Base-by-base conservation (phyloP, 192 early-diverging fungal species). In the Linnemannia schmuckeri region DNA sequence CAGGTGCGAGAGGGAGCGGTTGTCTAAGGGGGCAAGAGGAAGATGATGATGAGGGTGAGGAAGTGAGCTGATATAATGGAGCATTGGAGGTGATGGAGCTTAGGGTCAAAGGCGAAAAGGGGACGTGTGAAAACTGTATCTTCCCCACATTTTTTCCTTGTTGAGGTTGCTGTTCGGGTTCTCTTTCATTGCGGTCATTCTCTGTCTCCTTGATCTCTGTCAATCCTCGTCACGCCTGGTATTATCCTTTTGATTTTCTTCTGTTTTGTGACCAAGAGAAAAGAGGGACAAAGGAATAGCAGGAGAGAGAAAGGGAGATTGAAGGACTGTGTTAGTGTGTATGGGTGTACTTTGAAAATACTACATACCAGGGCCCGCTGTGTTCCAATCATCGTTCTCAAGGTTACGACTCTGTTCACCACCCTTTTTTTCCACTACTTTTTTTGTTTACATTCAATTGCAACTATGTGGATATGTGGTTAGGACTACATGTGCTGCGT, bases 381-480 rank as follows among this genome's bases (percentile, higher is more conserved):
- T 52, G 49, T 52, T 52, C 49, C 49, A 52, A 20, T 20, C 49
- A 52, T 52, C 20, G 49, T 52, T 52, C 17, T 52, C 18, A 52
- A 52, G 49, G 49, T 22, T 46, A 35, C 44, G 37, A 22, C 70
- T 41, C 40, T 46, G 42, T 75, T 54, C 8, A 2, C 44, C 3
- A n/a, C 44, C 46, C 40, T n/a, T 52, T 74, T 46, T 52, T 74
- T 12, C 44, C 17, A 44, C 52, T 6, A 2, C 27, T 52, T 33
- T 33, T 74, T 74, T 74, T 74, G 18, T 52, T 52, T 30, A 76
- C 57, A 55, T 20, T 52, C 49, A 52, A 52, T 4, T 52, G 49
- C 49, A 52, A 52, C 18, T 22, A 20, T 52, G 18, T 52, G 20
- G 6, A 18, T 52, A 52, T 52, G 49, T 52, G 49, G 49, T 52